Conservation (phyloP, 2,329 filamentous ascomycete species). For the Trichoderma simmonsii region DNA sequence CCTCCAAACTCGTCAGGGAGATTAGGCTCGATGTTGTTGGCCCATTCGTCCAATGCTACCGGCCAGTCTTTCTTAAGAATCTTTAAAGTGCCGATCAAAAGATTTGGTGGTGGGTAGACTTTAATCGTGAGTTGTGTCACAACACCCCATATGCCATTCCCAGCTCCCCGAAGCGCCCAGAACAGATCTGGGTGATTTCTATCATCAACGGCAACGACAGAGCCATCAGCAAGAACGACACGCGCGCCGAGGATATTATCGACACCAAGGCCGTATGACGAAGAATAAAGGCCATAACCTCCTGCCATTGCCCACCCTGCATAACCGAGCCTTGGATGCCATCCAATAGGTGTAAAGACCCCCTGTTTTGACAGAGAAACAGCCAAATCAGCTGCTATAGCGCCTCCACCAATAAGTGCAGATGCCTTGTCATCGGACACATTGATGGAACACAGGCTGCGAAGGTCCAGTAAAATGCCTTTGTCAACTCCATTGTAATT, state of each 20-base stretch:
- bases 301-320: slow-evolving; percentile 2
- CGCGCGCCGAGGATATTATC: not conserved
- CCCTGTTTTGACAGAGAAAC: not conserved
- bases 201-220: not conserved
- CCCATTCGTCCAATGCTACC: not conserved
- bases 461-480: not conserved
- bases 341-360: not conserved
- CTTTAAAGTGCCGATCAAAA: not conserved
- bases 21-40: not conserved
- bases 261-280: not conserved
- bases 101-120: slow-evolving; percentile 22
- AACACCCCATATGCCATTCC: slow-evolving; percentile 26
- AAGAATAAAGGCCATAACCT: slow-evolving; percentile 6
- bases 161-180: slow-evolving; percentile 30
- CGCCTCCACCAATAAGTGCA: not conserved
- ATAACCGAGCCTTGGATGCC: slow-evolving; percentile 1
- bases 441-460: not conserved
- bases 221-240: not conserved
- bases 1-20: not conserved
- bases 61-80: not conserved
- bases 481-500: not conserved
- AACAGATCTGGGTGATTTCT: slow-evolving; percentile 24
- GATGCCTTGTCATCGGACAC: not conserved
- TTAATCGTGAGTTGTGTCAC: slow-evolving; percentile 29
- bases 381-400: not conserved